Conservation (phyloP, 495 filamentous ascomycete species). For the Haplographium delicatum region DNA sequence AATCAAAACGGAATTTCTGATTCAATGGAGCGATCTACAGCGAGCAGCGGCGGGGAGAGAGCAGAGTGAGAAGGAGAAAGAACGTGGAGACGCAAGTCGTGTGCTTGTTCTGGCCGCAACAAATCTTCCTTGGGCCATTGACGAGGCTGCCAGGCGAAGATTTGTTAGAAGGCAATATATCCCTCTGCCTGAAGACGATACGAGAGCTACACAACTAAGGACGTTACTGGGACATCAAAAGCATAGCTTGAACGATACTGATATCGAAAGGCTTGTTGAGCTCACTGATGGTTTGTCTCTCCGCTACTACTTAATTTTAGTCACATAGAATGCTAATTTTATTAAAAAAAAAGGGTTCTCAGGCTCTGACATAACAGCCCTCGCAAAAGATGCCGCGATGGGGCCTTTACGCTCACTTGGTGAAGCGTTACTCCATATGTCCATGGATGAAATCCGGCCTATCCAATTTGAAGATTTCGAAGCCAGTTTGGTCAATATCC, state of each 20-base stretch:
- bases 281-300: constrained; percentile 72
- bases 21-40: constrained; percentile 94
- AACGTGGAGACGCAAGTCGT: constrained; percentile 77
- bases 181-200: constrained; percentile 79
- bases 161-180: constrained; percentile 97
- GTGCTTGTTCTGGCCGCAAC: constrained; percentile 95
- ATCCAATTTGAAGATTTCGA: constrained; percentile 82
- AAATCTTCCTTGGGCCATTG: constrained; percentile 96
- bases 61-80: constrained; percentile 58
- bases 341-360: constrained; percentile 66
- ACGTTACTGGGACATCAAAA: constrained; percentile 82
- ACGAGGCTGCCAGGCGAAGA: constrained; percentile 85
- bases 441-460: constrained; percentile 87
- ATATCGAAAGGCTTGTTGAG: constrained; percentile 71
- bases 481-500: constrained; percentile 76
- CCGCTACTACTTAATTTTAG: constrained; percentile 1
- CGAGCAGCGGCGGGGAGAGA: constrained; percentile 86
- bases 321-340: constrained; percentile 5
- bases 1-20: constrained; percentile 97
- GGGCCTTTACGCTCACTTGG: constrained; percentile 88
- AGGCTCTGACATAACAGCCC: constrained; percentile 92
- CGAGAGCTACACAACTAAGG: constrained; percentile 69
- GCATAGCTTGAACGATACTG: constrained; percentile 66
- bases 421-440: constrained; percentile 82
- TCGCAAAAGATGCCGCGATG: constrained; percentile 99